Percentiles rank a stretch among this genome's conserved stretches.
Conservation (phyloP, 495 filamentous ascomycete genomes). For the Aspergillus steynii region DNA sequence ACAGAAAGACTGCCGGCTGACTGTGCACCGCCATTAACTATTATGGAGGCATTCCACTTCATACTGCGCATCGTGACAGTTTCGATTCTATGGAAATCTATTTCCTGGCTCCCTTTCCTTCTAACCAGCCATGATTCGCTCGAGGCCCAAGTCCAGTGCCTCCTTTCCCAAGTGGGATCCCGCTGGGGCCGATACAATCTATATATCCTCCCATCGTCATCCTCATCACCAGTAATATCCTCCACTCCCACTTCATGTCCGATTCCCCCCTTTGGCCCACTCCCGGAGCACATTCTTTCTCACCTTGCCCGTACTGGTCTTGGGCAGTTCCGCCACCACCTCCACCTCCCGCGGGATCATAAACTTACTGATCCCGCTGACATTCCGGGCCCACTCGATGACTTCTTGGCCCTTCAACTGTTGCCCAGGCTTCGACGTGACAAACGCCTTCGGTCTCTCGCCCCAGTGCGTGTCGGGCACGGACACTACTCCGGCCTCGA, state of each 20-base stretch:
- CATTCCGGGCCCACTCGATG: slow-evolving; percentile 80
- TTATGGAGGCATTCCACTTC: too few species aligned
- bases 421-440: slow-evolving; percentile 72
- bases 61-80: too few species aligned
- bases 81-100: background rate
- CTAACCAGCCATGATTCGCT: background rate
- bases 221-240: background rate
- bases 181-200: background rate
- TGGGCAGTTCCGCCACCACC: slow-evolving; percentile 82
- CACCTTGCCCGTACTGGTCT: slow-evolving; percentile 95
- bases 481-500: slow-evolving; percentile 91
- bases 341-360: slow-evolving; percentile 96
- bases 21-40: background rate
- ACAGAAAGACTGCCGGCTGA: background rate
- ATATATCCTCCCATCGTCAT: background rate
- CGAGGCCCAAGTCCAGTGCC: background rate
- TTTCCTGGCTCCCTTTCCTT: background rate
- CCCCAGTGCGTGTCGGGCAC: slow-evolving; percentile 91
- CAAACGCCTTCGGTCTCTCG: slow-evolving; percentile 89
- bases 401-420: slow-evolving; percentile 66
- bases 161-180: background rate
- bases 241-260: slow-evolving; percentile 10
- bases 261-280: slow-evolving; percentile 62
- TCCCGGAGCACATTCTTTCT: slow-evolving; percentile 91
- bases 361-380: slow-evolving; percentile 81